Conservation (phyloP, 1,139 yeast species). For the Blastobotrys capitulatus region DNA sequence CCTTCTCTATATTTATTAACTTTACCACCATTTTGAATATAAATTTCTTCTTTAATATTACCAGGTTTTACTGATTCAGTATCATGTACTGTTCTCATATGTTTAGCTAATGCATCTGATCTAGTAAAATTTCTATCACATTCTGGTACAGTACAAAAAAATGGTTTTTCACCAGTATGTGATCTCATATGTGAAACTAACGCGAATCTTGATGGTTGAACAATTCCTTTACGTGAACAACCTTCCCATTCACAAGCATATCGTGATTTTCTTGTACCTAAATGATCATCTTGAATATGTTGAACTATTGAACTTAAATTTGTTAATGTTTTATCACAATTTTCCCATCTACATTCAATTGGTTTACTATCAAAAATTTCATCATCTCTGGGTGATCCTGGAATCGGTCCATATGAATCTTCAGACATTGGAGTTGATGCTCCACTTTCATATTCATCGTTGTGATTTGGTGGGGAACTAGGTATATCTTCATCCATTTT, state of each 20-base stretch:
- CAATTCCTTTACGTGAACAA: constrained; percentile 49
- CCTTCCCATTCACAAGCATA: constrained; percentile 60
- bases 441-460: neutral
- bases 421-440: constrained; percentile 16
- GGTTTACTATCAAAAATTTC: constrained; percentile 10
- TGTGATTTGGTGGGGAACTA: neutral
- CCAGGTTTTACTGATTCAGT: constrained; percentile 26
- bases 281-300: constrained; percentile 38
- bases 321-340: constrained; percentile 29
- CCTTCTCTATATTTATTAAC: constrained; percentile 8
- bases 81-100: constrained; percentile 58
- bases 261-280: constrained; percentile 37
- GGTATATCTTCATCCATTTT: neutral
- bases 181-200: constrained; percentile 57
- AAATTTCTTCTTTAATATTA: neutral
- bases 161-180: constrained; percentile 66
- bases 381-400: constrained; percentile 17
- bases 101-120: constrained; percentile 59
- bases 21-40: constrained; percentile 9
- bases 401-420: constrained; percentile 19
- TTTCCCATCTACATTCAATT: constrained; percentile 36
- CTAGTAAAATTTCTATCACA: constrained; percentile 58
- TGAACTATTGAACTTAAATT: constrained; percentile 35
- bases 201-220: constrained; percentile 56
- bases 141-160: constrained; percentile 63